Evolutionary conservation across 768 basidiomycete genomes (phyloP).

Genomic region (Cystofilobasidium bisporidii): DNA sequence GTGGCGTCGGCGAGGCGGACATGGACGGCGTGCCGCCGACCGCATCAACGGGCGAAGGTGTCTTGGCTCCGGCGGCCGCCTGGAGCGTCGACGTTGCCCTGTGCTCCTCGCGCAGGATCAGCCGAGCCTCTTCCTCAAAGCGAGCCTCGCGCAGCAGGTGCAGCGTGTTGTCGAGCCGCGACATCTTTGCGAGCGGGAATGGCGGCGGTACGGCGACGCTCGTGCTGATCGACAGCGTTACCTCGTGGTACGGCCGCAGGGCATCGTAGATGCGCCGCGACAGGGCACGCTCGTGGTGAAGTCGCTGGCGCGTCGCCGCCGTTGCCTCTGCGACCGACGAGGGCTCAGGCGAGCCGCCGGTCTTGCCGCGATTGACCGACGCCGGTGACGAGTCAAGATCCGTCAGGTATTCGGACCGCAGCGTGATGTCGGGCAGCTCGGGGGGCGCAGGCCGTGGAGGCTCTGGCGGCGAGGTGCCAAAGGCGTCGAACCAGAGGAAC

Average conservation of each 20-base stretch:
- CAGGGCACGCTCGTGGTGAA: constrained; percentile 42
- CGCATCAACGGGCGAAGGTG: not conserved
- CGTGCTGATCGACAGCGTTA: constrained; percentile 87
- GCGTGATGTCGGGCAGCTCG: constrained; percentile 9
- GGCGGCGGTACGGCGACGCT: constrained; percentile 88
- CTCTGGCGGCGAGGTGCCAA: constrained; percentile 38
- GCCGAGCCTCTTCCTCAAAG: constrained; percentile 63
- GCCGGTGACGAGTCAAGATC: constrained; percentile 44
- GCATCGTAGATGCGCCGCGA: constrained; percentile 70
- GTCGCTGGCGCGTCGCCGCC: not conserved
- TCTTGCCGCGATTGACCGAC: constrained; percentile 28
- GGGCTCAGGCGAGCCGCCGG: constrained; percentile 14
- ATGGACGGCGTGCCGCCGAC: not conserved
- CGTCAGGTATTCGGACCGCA: constrained; percentile 3
- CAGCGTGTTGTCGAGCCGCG: constrained; percentile 73
- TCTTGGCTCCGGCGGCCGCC: no score
- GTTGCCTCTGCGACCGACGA: not conserved
- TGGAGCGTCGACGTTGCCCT: not conserved
- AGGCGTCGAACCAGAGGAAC: constrained; percentile 26
- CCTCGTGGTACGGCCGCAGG: constrained; percentile 70
- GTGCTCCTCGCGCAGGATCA: constrained; percentile 33
- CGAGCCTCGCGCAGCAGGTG: constrained; percentile 59
- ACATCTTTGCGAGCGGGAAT: constrained; percentile 76
- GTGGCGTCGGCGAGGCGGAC: no score
- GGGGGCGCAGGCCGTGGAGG: constrained; percentile 40